Conservation (phyloP, 768 basidiomycete species). For the Thelephora aurantiotincta region DNA sequence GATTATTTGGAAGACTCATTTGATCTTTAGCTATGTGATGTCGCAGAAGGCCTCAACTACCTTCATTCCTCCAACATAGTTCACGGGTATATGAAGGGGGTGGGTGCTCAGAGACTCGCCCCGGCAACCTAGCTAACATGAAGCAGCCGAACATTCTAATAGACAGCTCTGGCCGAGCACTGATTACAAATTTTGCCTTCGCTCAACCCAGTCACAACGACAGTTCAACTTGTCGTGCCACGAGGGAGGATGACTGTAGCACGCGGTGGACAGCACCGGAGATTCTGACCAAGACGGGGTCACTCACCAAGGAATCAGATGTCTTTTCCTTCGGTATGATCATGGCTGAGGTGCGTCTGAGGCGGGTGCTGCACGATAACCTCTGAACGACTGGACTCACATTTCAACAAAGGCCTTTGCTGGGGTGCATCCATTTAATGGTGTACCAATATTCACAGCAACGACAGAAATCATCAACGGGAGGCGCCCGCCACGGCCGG, state of each 20-base stretch:
- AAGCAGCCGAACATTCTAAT: slow-evolving; percentile 2
- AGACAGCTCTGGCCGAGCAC: not conserved
- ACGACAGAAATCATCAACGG: too few species aligned
- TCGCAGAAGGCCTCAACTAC: not conserved
- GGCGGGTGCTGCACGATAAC: too few species aligned
- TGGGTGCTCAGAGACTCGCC: not conserved
- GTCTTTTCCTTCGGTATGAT: slow-evolving; percentile 4
- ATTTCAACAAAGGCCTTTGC: too few species aligned
- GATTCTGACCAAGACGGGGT: not conserved
- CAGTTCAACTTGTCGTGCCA: not conserved
- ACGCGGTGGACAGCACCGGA: slow-evolving; percentile 4
- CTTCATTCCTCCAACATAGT: slow-evolving; percentile 1
- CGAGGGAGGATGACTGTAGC: too few species aligned
- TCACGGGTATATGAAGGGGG: slow-evolving; percentile 3
- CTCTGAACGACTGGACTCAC: too few species aligned
- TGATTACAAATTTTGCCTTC: slow-evolving; percentile 1
- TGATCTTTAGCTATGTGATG: not conserved
- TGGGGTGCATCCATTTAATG: too few species aligned
- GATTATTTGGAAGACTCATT: not conserved
- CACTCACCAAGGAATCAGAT: not conserved
- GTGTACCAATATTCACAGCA: too few species aligned
- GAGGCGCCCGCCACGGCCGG: too few species aligned
- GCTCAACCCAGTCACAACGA: not conserved
- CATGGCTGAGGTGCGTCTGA: slow-evolving; percentile 2
- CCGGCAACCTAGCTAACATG: not conserved